A percentile compares a stretch with the other conserved stretches of the same genome.
These are phyloP conservation scores for Thalassiosira pacifica DNA, from an alignment of 352 stramenopile species.

Conservation along the genomic window DNA sequence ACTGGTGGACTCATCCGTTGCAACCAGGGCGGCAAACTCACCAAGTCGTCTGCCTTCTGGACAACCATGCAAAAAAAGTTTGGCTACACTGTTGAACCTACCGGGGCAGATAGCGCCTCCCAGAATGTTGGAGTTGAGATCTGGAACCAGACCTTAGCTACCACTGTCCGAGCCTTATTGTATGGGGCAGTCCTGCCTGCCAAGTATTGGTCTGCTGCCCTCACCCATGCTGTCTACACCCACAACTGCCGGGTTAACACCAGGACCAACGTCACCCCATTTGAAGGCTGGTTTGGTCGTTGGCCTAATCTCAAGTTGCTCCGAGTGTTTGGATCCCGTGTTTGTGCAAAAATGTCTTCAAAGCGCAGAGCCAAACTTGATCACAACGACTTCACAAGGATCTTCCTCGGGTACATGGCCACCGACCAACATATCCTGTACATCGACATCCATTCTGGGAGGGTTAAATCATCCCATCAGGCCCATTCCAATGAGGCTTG, in stretches of 20 bases:
- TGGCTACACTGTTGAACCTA: conserved; percentile 45
- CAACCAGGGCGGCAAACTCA: conserved; percentile 48
- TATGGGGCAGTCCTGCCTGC: conserved; percentile 29
- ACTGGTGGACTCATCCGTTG: conserved; percentile 34
- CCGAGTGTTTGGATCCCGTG: conserved; percentile 41
- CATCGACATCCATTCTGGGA: conserved; percentile 2
- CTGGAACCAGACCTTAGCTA: conserved; percentile 31
- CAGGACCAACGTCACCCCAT: conserved; percentile 36
- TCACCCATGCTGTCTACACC: conserved; percentile 36
- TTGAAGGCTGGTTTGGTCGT: conserved; percentile 27
- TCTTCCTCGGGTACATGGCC: conserved; percentile 17
- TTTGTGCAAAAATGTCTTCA: conserved; percentile 1
- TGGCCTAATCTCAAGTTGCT: conserved; percentile 42
- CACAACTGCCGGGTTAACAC: conserved; percentile 27
- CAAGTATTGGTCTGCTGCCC: conserved; percentile 31
- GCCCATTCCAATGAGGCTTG: conserved; percentile 22
- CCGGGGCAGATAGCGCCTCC: conserved; percentile 30
- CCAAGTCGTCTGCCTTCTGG: neutral
- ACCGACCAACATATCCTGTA: conserved; percentile 25
- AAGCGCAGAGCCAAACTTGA: conserved; percentile 13
- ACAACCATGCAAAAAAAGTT: neutral
- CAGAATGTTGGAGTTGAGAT: conserved; percentile 36
- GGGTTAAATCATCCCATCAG: conserved; percentile 13
- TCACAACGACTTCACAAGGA: conserved; percentile 2
- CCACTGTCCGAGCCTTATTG: conserved; percentile 23